Evolutionary conservation across 257 asterid genomes (phyloP), one percentile per base, ranked within the genome.

Genomic region (Verbascum thapsus): DNA sequence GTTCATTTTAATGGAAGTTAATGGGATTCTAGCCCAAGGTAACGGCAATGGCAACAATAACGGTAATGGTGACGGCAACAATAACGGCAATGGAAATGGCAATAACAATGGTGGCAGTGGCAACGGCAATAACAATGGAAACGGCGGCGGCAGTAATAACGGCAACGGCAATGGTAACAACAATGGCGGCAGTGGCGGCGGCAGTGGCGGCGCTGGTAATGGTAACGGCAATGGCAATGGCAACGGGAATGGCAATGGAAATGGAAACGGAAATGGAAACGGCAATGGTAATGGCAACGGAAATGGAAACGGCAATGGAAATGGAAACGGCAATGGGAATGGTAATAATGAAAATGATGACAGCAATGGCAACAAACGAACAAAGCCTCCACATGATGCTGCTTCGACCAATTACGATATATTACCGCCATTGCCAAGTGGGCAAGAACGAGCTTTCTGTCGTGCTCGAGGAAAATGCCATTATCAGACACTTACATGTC

Each of bases 371-470:
- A 26, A 26, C 32, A 26, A 26, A 26, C n/a, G 38, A 9, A 63
- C 66, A 59, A 63, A 34, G 66, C 67, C 63, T 7, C 56, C 67
- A 0, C 0, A 23, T 11, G 87, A 77, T 50, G 86, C 78, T 10
- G 81, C 80, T 12, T 49, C 85, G 1, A 73, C 83, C 0, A 72
- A 78, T 49, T 87, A 84, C 40, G 19, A n/a, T 0, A 23, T 20
- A 10, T 9, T 86, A 55, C 47, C 79, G 3, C 52, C 78, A 0
- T 11, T 74, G 35, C 81, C 85, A 13, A 67, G 83, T 3, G 81
- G 78, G 11, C 81, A 82, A 58, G 87, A 81, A 53, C 72, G 78
- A 54, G 81, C 68, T 8, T 72, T 76, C 53, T 84, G 91, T 70
- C 35, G 16, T 10, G 80, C 81, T 6, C 61, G 48, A 23, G 83